Base-by-base conservation (phyloP, 768 basidiomycete genomes). In the Myochromella boudieri region DNA sequence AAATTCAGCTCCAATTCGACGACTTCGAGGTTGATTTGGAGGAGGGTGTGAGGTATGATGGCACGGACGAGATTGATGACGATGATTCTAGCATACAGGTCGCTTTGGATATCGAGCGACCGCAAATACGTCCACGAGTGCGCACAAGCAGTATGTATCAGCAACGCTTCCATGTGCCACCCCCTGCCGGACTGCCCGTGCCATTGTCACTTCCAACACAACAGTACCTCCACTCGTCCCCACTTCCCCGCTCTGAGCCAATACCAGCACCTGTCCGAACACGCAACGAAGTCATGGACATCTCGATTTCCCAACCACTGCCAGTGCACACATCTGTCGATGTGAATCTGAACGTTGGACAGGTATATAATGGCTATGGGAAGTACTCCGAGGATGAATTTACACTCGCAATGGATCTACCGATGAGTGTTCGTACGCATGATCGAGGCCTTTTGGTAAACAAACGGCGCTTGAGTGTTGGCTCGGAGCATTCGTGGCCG, bases 351-450 rank as follows among this genome's bases (percentile, higher is more conserved):
- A 48, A 55, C 36, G 55, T 59, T 26, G 49, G 46, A 34, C 54
- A 56, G 10, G 42, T 60, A 37, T 51, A 53, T 37, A 53, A 52
- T 20, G 43, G 51, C n/a, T 49, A 57, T 15, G 46, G 46, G 18
- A 60, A 53, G 37, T 59, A 46, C 34, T 44, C 54, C 14, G 61
- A 60, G n/a, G 67, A 69, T 22, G 74, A 75, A 54, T 72, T 75
- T 43, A 74, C 71, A 11, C 58, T 75, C n/a, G 61, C 69, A 2
- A 75, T 75, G 74, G 72, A 74, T 51, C 44, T 73, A 1, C 67
- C 70, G 1, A 44, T 60, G 10, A 60, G 57, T 32, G 53, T 56
- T 27, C 53, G 55, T n/a, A n/a, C n/a, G n/a, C n/a, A n/a, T n/a
- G n/a, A n/a, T n/a, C n/a, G n/a, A n/a, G n/a, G n/a, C n/a, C n/a